Evolutionary conservation across 805 yeast species (phyloP), one percentile per base, ranked within the genome.

Genomic region (Candida alai): DNA sequence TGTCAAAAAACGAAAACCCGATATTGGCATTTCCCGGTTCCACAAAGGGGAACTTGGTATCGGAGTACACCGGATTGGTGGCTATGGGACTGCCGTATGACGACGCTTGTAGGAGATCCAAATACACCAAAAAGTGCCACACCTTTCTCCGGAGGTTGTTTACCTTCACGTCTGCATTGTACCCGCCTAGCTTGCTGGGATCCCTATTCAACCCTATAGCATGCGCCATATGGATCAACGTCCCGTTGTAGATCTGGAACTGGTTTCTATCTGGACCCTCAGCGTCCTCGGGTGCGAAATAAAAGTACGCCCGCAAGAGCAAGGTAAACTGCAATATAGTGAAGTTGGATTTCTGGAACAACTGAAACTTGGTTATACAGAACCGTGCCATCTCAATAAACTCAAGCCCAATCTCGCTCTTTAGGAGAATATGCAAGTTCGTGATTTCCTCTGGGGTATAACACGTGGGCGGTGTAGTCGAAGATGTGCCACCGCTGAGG

Each of bases 111-210:
- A 58, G 54, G 2, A 62, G 41, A 45, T 78, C 84, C 28, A 62
- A 41, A 1, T 68, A 45, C 11, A 73, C 57, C 28, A 79, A 52
- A 17, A 60, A 56, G 47, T 65, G 70, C 85, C 85, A 80, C 4
- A 77, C 63, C 43, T 75, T 78, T 44, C 85, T 61, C 65, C 75
- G 68, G 3, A 77, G 44, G 39, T 74, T 71, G 14, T 65, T 61
- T 11, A 46, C 33, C 13, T 49, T 45, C 34, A 48, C 58, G 18
- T 54, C 53, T 5, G 42, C 35, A 8, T 24, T 24, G n/a, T 11
- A 19, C 12, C 45, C 48, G 0, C 48, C 40, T 29, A 56, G 54
- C 13, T n/a, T 28, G 10, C 51, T 55, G 0, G 70, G 69, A 22
- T 65, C 71, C n/a, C 71, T 43, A 44, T 65, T 59, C 19, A 62